A percentile compares a stretch with the other conserved stretches of the same genome.
phyloP scores from a whole-genome alignment of 1,284 basidiomycete genomes.

The Macrocystidia cucumis region DNA sequence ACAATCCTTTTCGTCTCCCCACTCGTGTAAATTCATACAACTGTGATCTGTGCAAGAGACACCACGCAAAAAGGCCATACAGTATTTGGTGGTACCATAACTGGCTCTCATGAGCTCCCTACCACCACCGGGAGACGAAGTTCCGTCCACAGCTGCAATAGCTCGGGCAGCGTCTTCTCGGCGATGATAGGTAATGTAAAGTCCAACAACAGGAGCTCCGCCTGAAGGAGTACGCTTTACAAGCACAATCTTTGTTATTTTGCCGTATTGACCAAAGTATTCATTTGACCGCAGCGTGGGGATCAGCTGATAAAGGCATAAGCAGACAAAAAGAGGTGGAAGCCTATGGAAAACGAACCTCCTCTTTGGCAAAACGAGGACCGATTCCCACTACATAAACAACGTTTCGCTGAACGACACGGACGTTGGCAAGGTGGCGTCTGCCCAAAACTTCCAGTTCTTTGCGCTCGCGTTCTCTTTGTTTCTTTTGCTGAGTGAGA shows the following conservation, averaged over 20 bases:
- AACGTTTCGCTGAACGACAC: constrained; percentile 94
- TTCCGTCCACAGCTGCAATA: constrained; percentile 90
- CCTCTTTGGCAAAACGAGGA: constrained; percentile 87
- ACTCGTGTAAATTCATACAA: constrained; percentile 96
- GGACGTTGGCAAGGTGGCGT: constrained; percentile 86
- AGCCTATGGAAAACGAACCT: constrained; percentile 53
- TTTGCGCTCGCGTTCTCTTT: constrained; percentile 92
- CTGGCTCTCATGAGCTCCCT: constrained; percentile 85
- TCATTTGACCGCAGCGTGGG: constrained; percentile 92
- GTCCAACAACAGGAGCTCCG: constrained; percentile 75
- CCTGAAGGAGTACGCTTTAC: constrained; percentile 82
- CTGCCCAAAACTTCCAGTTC: constrained; percentile 88
- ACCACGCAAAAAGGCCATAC: constrained; percentile 91
- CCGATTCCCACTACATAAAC: constrained; percentile 96
- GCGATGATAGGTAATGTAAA: constrained; percentile 95
- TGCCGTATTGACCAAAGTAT: constrained; percentile 98
- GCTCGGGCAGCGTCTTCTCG: constrained; percentile 94
- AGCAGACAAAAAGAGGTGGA: constrained; percentile 11
- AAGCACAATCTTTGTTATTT: constrained; percentile 93
- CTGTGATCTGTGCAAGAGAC: constrained; percentile 81
- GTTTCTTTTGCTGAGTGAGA: constrained; percentile 93
- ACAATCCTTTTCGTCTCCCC: constrained; percentile 97
- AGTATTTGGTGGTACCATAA: constrained; percentile 97
- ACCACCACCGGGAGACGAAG: constrained; percentile 75
- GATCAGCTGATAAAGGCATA: constrained; percentile 58